Evolutionary conservation across 495 filamentous ascomycete species (phyloP).

Genomic region (Penicillium arizonense): DNA sequence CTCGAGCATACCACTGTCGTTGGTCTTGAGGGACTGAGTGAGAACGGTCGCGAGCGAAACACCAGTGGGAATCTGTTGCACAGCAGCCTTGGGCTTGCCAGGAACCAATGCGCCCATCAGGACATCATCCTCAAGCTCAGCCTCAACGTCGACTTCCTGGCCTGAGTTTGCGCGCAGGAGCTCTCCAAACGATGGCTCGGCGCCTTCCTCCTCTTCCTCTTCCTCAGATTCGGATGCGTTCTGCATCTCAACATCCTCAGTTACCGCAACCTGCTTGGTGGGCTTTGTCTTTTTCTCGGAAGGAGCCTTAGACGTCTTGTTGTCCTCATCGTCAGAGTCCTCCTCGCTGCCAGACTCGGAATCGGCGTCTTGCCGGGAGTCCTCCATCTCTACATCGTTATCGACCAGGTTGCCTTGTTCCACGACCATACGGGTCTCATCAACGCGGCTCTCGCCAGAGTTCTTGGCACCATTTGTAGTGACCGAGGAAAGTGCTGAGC

Average conservation of each 20-base stretch:
- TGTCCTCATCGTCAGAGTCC: constrained; percentile 44
- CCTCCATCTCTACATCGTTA: constrained; percentile 53
- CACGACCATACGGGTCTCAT: constrained; percentile 76
- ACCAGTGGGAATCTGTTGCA: constrained; percentile 62
- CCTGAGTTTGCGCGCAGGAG: constrained; percentile 67
- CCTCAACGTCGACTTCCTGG: constrained; percentile 75
- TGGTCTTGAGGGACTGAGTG: constrained; percentile 87
- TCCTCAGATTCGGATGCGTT: constrained; percentile 36
- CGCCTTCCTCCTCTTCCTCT: constrained; percentile 45
- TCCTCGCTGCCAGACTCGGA: constrained; percentile 38
- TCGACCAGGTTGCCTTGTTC: constrained; percentile 37
- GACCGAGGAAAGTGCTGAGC: constrained; percentile 37
- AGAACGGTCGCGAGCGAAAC: constrained; percentile 86
- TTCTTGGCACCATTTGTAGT: constrained; percentile 61
- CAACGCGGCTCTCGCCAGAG: constrained; percentile 58
- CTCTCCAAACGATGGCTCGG: constrained; percentile 84
- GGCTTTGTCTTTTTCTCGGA: constrained; percentile 33
- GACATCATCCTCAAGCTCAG: constrained; percentile 44
- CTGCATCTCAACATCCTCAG: constrained; percentile 45
- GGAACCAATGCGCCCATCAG: constrained; percentile 37
- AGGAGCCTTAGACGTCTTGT: constrained; percentile 27
- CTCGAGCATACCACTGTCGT: constrained; percentile 84
- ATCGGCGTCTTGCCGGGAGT: constrained; percentile 36
- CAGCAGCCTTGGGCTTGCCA: constrained; percentile 36
- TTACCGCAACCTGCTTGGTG: constrained; percentile 26